Evolutionary conservation across 2,329 filamentous ascomycete species (phyloP).

Genomic region (Fusarium mundagurra): DNA sequence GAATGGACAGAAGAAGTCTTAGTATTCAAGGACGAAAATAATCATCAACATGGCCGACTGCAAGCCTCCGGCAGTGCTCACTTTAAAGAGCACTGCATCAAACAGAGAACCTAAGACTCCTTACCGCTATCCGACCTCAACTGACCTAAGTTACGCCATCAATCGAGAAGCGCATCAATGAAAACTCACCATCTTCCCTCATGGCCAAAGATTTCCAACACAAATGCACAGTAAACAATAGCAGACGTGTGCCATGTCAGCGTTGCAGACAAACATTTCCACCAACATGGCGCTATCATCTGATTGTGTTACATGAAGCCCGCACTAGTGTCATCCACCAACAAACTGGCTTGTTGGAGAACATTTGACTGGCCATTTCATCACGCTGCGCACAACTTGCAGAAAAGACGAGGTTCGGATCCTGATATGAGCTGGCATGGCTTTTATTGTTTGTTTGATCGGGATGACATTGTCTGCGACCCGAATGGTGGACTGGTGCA

Average conservation of each 20-base stretch:
- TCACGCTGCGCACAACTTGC: background rate
- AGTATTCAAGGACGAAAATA: too few species aligned
- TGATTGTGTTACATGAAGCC: background rate
- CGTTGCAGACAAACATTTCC: background rate
- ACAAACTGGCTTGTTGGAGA: background rate
- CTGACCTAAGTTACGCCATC: too few species aligned
- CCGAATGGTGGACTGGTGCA: background rate
- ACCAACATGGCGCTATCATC: background rate
- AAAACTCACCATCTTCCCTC: accelerated
- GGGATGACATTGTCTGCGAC: background rate
- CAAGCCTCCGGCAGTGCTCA: too few species aligned
- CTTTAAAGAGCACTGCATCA: background rate
- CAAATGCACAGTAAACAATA: accelerated
- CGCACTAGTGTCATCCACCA: background rate
- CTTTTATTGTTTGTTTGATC: background rate
- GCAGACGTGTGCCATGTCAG: background rate
- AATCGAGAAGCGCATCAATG: background rate
- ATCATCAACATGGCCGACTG: too few species aligned
- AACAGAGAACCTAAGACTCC: accelerated
- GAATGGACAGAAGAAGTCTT: too few species aligned
- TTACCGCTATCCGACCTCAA: too few species aligned
- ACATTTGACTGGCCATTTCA: background rate
- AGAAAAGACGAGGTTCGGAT: accelerated
- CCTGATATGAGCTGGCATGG: too few species aligned
- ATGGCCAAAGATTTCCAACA: accelerated